Base-by-base conservation (phyloP, 768 basidiomycete species). In the Tricholoma furcatifolium region DNA sequence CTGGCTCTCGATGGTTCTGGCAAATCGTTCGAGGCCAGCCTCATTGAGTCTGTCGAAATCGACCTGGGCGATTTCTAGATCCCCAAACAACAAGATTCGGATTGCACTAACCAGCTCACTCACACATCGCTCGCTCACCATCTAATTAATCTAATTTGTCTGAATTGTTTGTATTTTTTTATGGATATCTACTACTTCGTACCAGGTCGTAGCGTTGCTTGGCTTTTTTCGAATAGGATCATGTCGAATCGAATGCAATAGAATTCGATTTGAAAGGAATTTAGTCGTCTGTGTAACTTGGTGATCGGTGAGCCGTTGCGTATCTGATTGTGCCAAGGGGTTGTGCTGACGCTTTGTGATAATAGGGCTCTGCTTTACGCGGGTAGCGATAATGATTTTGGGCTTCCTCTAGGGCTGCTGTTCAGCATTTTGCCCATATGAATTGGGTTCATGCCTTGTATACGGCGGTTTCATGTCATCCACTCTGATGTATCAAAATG, bases 1-100 rank as follows among this genome's bases (percentile, higher is more conserved):
- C 45, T 53, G 2, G 43, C 43, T 23, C 15, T 56, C 34, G 61
- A 69, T 32, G 64, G 65, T 48, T 67, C 67, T 30, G 60, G 67
- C 53, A 77, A 78, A 61, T 70, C 72, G 17, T 74, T 86, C 47
- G 83, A 85, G 62, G 73, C 79, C 5, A 72, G 77, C 17, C 66
- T 89, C 35, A 78, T 87, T 57, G 83, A 86, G 43, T 77, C 77
- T 24, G 77, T 91, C 58, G 88, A 91, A 57, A 77, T 91, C 54
- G 88, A 91, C 66, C 72, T 91, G 41, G 88, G 88, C 46, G 88
- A 91, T 68, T 91, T 91, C 67, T 91, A 73, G 67, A 34, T 18
- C 47, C 30, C 21, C n/a, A 23, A 10, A 14, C 24, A 38, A 18
- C 41, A 17, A 10, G 14, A n/a, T 42, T 4, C 6, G 20, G 38